Evolutionary conservation across 768 basidiomycete genomes (phyloP), one percentile per base, ranked within the genome.

Genomic region (Mycena albidolilacea): DNA sequence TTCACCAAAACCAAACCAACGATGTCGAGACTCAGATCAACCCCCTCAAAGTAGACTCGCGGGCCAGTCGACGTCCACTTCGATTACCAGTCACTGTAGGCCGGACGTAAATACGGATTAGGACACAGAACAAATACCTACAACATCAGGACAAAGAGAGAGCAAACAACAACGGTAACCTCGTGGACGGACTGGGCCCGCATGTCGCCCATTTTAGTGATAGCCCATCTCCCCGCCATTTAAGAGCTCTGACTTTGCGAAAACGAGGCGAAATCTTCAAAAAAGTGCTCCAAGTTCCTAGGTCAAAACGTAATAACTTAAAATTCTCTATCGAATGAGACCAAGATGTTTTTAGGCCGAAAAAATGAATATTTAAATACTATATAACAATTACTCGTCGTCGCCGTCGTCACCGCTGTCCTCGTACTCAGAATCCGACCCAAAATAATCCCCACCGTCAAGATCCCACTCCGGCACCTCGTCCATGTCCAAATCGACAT

Each of bases 401-500:
- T 55, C 64, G 10, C 23, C 64, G 8, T 41, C 52, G n/a, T 55
- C 54, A 19, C 41, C 64, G 30, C 38, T 30, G 19, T 41, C 64
- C 6, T 65, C 52, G 11, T 30, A 30, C 30, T 30, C 30, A 30
- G 30, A 30, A 30, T 30, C 30, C 30, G 30, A 30, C 30, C 30
- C 30, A 30, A 4, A 30, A 30, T 30, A 30, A 30, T 65, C 64
- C 64, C 55, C 50, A 6, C 52, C 50, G 55, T 65, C 64, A 50
- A 55, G 44, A 43, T 65, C 7, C 52, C 30, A 54, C 64, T 52
- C 48, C 2, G 10, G 17, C 4, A 54, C 50, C 30, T 30, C 30
- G 12, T 65, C 64, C 50, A 65, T 65, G 43, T 65, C 64, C 50
- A 65, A 55, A 14, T 21, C 21, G 30, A 64, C 62, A n/a, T 64